Percentiles rank a stretch among this genome's conserved stretches.
These are phyloP conservation scores for Paraphoma chrysanthemicola DNA, from an alignment of 2,329 filamentous ascomycete species.

Conservation along the genomic window DNA sequence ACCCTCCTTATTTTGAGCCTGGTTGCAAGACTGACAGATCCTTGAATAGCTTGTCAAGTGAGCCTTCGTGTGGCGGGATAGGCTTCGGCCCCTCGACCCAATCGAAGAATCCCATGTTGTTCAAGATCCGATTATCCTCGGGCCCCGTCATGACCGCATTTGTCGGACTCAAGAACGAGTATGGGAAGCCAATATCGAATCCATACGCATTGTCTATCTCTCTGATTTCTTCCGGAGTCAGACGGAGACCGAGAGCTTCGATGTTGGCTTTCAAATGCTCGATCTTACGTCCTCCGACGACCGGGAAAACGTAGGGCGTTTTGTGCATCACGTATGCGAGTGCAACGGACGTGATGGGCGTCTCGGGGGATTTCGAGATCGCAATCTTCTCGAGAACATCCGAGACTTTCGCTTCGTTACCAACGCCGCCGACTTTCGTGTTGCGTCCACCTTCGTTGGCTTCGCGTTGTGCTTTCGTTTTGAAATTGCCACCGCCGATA, in stretches of 20 bases:
- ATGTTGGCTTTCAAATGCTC: slow-evolving; percentile 75
- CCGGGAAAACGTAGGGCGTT: slow-evolving; percentile 74
- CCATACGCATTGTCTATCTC: slow-evolving; percentile 68
- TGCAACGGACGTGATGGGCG: slow-evolving; percentile 64
- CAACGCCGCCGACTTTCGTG: slow-evolving; percentile 40
- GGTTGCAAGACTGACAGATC: slow-evolving; percentile 7
- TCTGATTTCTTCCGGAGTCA: slow-evolving; percentile 68
- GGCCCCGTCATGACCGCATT: slow-evolving; percentile 34
- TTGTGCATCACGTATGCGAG: slow-evolving; percentile 78
- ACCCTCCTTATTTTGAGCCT: neutral
- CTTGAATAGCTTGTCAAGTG: slow-evolving; percentile 26
- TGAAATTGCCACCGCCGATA: slow-evolving; percentile 52
- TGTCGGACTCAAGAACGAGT: slow-evolving; percentile 22
- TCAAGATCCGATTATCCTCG: slow-evolving; percentile 29
- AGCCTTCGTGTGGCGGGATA: slow-evolving; percentile 33
- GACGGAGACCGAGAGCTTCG: slow-evolving; percentile 66
- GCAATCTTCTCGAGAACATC: slow-evolving; percentile 67
- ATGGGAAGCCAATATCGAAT: slow-evolving; percentile 73
- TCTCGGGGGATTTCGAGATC: slow-evolving; percentile 59
- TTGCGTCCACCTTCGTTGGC: slow-evolving; percentile 49
- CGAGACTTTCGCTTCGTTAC: slow-evolving; percentile 61
- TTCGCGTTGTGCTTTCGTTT: slow-evolving; percentile 52
- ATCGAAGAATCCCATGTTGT: slow-evolving; percentile 28
- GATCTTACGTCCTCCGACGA: slow-evolving; percentile 73
- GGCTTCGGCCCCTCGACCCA: slow-evolving; percentile 31